Base-by-base conservation (phyloP, 768 basidiomycete species). In the Tephrocybe rancida region DNA sequence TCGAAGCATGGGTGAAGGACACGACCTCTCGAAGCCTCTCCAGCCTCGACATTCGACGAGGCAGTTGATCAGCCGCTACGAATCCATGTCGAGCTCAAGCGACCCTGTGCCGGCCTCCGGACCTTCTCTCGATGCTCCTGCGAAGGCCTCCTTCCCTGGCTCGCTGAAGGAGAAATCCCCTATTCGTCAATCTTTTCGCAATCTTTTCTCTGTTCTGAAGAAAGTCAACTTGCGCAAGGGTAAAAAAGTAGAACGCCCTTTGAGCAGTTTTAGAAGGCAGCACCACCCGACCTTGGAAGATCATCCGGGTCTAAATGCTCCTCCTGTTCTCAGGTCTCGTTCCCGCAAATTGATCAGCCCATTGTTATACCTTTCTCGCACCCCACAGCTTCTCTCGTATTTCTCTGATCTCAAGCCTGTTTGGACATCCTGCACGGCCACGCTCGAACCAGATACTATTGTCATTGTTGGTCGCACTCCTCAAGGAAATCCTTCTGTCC, bases 111-210 rank as follows among this genome's bases (percentile, higher is more conserved):
- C 51, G 27, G 30, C 27, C 30, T 30, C 49, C 42, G 38, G 27
- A 37, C 5, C 39, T 18, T 56, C 60, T 10, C 46, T 50, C 38
- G 62, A 50, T 5, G n/a, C 52, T 55, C 61, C 66, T 18, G 56
- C 56, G 13, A 56, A 51, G 29, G 50, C 55, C 25, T 50, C 61
- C 39, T 60, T 59, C 41, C 34, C 55, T 7, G 46, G 62, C 25
- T 50, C 41, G 7, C 39, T 61, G 13, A 67, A 75, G 53, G 76
- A 72, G 54, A 84, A 78, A 62, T 86, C 83, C 4, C 82, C 84
- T 2, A 69, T 89, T 45, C 80, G 85, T 21, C 82, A 81, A 64
- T 88, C 86, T 16, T 70, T 89, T 56, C 78, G 81, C 35, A 88
- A 83, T 58, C 64, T 88, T 26, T 69, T 89, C 39, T 79, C 84